Percentiles rank a stretch among this genome's conserved stretches.
phyloP scores from a whole-genome alignment of 2,329 filamentous ascomycete species.

The Aspergillus fischeri region DNA sequence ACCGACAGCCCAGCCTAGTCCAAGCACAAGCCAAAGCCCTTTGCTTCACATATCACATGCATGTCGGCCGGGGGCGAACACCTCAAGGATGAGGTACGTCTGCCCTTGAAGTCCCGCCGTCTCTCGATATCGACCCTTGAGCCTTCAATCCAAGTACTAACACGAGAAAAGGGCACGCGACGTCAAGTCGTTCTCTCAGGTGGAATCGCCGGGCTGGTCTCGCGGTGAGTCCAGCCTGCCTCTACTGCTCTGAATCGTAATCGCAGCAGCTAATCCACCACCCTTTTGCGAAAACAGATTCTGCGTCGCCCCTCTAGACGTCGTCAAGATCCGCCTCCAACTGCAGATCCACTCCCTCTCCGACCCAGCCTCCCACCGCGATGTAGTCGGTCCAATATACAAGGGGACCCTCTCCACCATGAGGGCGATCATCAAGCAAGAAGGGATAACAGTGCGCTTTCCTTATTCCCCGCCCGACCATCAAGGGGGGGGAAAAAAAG shows the following conservation, averaged over 20 bases:
- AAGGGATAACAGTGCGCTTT: slow-evolving; percentile 65
- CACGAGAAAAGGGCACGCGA: slow-evolving; percentile 54
- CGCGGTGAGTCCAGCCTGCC: slow-evolving; percentile 55
- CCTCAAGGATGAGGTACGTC: slow-evolving; percentile 64
- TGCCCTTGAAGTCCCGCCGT: not conserved
- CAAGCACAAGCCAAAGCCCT: not conserved
- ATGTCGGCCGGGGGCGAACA: slow-evolving; percentile 62
- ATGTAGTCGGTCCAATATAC: slow-evolving; percentile 48
- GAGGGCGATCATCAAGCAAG: slow-evolving; percentile 69
- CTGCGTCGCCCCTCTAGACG: slow-evolving; percentile 89
- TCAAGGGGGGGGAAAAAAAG: not conserved
- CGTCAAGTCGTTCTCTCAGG: slow-evolving; percentile 63
- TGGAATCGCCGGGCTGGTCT: slow-evolving; percentile 76
- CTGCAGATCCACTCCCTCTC: slow-evolving; percentile 82
- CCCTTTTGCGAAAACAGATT: slow-evolving; percentile 56
- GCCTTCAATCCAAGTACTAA: not conserved
- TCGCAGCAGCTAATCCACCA: not conserved
- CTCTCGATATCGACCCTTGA: not conserved
- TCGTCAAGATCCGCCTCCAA: slow-evolving; percentile 96
- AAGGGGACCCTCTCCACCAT: slow-evolving; percentile 75
- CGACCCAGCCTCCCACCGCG: slow-evolving; percentile 61
- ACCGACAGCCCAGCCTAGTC: not conserved
- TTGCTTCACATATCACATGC: slow-evolving; percentile 41
- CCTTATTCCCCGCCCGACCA: not conserved
- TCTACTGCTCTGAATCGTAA: not conserved